phyloP scores from a whole-genome alignment of 2,329 filamentous ascomycete genomes.

The Cadophora gregata region DNA sequence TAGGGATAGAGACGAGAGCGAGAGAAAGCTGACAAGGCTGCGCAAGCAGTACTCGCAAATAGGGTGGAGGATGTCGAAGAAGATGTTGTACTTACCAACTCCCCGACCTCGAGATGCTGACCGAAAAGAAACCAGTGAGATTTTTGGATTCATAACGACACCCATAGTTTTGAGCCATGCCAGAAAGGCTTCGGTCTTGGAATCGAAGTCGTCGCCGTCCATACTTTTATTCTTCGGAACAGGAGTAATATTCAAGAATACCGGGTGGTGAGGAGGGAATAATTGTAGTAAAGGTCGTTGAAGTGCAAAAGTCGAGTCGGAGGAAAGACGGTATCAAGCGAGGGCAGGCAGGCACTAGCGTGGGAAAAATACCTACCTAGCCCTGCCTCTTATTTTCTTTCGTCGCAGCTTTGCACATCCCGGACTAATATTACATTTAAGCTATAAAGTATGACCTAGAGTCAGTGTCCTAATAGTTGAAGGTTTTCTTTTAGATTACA shows the following conservation, averaged over 20 bases:
- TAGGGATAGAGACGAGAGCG: not conserved
- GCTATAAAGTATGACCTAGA: no score
- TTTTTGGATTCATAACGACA: constrained; percentile 61
- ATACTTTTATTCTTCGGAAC: constrained; percentile 27
- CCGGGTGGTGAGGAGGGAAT: not conserved
- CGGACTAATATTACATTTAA: no score
- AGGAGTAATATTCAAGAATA: not conserved
- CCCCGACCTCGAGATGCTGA: constrained; percentile 63
- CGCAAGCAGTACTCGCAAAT: not conserved
- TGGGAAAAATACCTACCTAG: not conserved
- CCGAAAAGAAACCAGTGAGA: constrained; percentile 63
- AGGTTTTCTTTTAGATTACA: not conserved
- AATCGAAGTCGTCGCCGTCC: constrained; percentile 48
- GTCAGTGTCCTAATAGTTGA: no score
- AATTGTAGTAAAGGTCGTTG: not conserved
- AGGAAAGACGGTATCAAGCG: not conserved
- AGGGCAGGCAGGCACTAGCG: not conserved
- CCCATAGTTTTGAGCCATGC: constrained; percentile 60
- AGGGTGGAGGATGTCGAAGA: not conserved
- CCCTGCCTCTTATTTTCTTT: not conserved
- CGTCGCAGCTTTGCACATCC: not conserved
- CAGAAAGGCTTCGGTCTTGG: constrained; percentile 57
- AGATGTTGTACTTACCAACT: constrained; percentile 58
- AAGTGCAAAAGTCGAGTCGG: not conserved
- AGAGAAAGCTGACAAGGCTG: not conserved